phyloP scores from a whole-genome alignment of 345 rosid genomes.

The Excoecaria cochinchinensis region DNA sequence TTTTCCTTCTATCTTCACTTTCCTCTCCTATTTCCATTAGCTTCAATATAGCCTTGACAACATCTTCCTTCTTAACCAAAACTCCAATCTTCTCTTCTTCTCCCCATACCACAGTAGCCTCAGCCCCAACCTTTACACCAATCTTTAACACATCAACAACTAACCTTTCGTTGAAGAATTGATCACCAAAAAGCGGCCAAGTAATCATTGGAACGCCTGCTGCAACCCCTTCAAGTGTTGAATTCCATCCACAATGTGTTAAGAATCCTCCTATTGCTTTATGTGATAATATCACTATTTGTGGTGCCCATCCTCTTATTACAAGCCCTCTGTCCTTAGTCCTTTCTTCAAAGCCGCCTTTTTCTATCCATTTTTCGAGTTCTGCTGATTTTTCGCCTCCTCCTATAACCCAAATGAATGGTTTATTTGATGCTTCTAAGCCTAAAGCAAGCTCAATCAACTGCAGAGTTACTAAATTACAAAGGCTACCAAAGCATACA shows the following conservation, averaged over 20 bases:
- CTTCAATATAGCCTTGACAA: neutral
- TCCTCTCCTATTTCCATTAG: slow-evolving; percentile 15
- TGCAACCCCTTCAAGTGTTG: slow-evolving; percentile 6
- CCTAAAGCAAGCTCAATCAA: slow-evolving; percentile 15
- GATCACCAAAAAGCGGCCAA: slow-evolving; percentile 20
- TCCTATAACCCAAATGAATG: slow-evolving; percentile 18
- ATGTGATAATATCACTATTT: slow-evolving; percentile 14
- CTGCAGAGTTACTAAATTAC: slow-evolving; percentile 11
- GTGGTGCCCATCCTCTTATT: slow-evolving; percentile 22
- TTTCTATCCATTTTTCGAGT: slow-evolving; percentile 2
- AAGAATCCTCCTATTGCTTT: slow-evolving; percentile 16
- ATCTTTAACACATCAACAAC: slow-evolving; percentile 16
- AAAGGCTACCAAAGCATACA: slow-evolving; percentile 20
- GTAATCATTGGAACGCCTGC: slow-evolving; percentile 13
- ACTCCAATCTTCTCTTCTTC: slow-evolving; percentile 20
- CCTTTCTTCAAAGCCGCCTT: slow-evolving; percentile 13
- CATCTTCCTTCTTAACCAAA: slow-evolving; percentile 15
- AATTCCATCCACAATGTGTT: slow-evolving; percentile 11
- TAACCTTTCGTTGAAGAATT: slow-evolving; percentile 16
- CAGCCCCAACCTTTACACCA: slow-evolving; percentile 12
- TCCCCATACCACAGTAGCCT: slow-evolving; percentile 12
- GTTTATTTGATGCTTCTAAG: slow-evolving; percentile 19
- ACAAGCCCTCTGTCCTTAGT: slow-evolving; percentile 15
- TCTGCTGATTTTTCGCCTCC: slow-evolving; percentile 5
- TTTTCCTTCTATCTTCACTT: slow-evolving; percentile 12